Evolutionary conservation across 352 stramenopile genomes (phyloP), one percentile per base, ranked within the genome.

Genomic region (Albugo laibachii): DNA sequence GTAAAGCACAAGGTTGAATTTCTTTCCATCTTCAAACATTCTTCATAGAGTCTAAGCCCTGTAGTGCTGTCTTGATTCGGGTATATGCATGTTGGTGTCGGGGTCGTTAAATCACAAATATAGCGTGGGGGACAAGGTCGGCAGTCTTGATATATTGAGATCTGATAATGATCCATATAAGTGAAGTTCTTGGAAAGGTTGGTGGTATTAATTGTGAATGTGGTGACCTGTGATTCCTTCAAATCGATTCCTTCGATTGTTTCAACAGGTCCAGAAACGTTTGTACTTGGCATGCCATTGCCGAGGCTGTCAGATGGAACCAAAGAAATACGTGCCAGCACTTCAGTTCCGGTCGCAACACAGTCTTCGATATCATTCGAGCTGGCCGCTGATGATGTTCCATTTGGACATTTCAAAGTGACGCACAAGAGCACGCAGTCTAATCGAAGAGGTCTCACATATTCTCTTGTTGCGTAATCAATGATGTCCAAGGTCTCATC

Each of bases 81-180:
- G 47, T 89, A 87, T 45, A 54, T 62, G 43, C 84, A 95, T 14
- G 42, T 47, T 2, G 65, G 50, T 8, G 70, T 62, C 5, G 62
- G 60, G 10, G 54, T 42, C 41, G 58, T 59, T 13, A 65, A 55
- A 39, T 92, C 61, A 59, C 92, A 97, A 27, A 74, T 64, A 61
- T 97, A 98, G 14, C 75, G 71, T 1, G 88, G 67, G 0, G 91
- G 91, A 57, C 93, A 98, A 18, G 92, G 93, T 49, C 93, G 96
- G 60, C 93, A 98, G 61, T 94, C 73, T 36, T 85, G 64, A 58
- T 97, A 98, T 0, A 96, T 72, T 0, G 77, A 84, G 35, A 98
- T 71, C 60, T 88, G 66, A 61, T 97, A 98, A 64, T 98, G 87
- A 11, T 92, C 82, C 21, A 82, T 81, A 66, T 97, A 98, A 2